Percentiles rank a stretch among this genome's conserved stretches.
phyloP scores from a whole-genome alignment of 129 eudicot genomes.

The Dittrichia graveolens region DNA sequence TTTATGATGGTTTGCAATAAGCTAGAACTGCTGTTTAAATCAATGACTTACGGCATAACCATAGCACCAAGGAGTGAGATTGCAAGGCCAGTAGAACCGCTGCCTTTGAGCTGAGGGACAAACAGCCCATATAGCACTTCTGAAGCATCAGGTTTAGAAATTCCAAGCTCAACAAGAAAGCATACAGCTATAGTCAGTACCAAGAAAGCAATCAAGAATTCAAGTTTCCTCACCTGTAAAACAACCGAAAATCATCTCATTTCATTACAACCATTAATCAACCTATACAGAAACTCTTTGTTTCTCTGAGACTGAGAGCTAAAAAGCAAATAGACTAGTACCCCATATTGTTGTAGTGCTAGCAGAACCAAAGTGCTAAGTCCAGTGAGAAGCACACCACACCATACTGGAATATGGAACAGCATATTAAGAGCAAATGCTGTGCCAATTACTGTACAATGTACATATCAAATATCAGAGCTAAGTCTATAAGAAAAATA shows the following conservation, averaged over 20 bases:
- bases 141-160: constrained; percentile 81
- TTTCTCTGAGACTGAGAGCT: not conserved
- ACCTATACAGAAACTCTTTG: no score
- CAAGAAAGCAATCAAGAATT: constrained; percentile 77
- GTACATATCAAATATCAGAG: not conserved
- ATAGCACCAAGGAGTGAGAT: constrained; percentile 98
- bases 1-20: constrained; percentile 1
- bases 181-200: constrained; percentile 89
- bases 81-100: constrained; percentile 84
- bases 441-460: constrained; percentile 78
- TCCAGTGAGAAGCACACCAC: constrained; percentile 93
- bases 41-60: constrained; percentile 93
- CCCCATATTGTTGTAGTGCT: constrained; percentile 97
- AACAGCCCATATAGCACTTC: constrained; percentile 86
- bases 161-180: constrained; percentile 85
- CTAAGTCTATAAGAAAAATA: no score
- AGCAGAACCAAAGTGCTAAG: constrained; percentile 84
- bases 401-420: constrained; percentile 86
- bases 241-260: constrained; percentile 13
- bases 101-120: constrained; percentile 90
- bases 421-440: constrained; percentile 99
- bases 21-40: not conserved
- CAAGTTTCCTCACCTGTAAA: constrained; percentile 94
- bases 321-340: constrained; percentile 29
- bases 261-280: not conserved